phyloP scores from a whole-genome alignment of 106 monocot species.

The Phalaenopsis equestris region DNA sequence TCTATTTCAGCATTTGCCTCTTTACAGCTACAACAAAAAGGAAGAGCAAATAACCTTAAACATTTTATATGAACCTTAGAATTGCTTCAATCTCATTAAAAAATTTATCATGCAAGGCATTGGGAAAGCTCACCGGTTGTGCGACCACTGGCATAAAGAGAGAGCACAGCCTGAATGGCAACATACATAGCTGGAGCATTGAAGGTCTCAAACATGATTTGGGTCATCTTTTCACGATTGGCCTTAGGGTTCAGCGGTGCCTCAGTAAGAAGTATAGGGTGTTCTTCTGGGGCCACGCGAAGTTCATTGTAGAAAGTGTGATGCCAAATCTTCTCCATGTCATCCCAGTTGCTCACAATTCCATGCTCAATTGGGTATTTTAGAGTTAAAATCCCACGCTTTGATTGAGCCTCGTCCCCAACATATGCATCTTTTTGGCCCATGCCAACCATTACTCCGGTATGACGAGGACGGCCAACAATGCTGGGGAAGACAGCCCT shows the following conservation, averaged over 20 bases:
- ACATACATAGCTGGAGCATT: slow-evolving; percentile 16
- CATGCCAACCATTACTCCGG: slow-evolving; percentile 37
- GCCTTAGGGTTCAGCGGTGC: slow-evolving; percentile 16
- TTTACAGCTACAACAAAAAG: no score
- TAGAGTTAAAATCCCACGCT: slow-evolving; percentile 14
- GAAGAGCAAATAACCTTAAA: no score
- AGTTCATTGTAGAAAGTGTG: slow-evolving; percentile 24
- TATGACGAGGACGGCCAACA: slow-evolving; percentile 28
- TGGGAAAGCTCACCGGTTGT: slow-evolving; percentile 7
- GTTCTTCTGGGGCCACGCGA: slow-evolving; percentile 15
- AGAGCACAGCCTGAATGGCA: slow-evolving; percentile 15
- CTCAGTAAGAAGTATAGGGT: slow-evolving; percentile 13
- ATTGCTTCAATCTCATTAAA: not conserved
- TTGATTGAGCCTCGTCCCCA: slow-evolving; percentile 14
- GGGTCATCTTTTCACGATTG: slow-evolving; percentile 19
- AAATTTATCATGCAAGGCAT: not conserved
- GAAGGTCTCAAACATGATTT: slow-evolving; percentile 20
- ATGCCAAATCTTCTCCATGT: slow-evolving; percentile 24
- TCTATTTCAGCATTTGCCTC: no score
- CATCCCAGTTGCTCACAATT: slow-evolving; percentile 19
- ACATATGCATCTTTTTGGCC: slow-evolving; percentile 32
- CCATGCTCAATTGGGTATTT: slow-evolving; percentile 21
- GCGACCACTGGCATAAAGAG: slow-evolving; percentile 14
- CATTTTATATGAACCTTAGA: not conserved
- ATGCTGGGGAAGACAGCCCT: slow-evolving; percentile 17